These are phyloP conservation scores for Firmiana major DNA, from an alignment of 345 rosid species.

Conservation along the genomic window DNA sequence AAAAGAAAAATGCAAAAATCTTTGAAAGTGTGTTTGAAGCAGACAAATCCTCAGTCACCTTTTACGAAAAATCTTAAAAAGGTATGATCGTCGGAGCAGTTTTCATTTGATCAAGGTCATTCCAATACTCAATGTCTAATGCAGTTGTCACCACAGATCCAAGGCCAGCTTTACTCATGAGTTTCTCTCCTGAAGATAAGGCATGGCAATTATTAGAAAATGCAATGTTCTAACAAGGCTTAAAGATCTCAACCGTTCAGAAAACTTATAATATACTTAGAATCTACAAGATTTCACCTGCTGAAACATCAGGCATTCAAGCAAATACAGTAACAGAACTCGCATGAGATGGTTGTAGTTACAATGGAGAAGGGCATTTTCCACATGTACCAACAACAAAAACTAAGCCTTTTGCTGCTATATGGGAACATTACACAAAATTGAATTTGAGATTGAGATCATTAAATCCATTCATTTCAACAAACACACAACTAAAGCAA, in stretches of 20 bases:
- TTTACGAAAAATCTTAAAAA: too few relatives aligned
- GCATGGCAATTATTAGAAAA: neutral
- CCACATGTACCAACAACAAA: neutral
- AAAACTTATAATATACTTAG: neutral
- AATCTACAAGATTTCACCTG: neutral
- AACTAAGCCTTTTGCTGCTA: neutral
- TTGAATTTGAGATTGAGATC: neutral
- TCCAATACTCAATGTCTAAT: neutral
- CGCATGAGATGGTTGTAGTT: neutral
- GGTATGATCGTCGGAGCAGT: neutral
- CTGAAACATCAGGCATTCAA: neutral
- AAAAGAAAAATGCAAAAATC: too few relatives aligned
- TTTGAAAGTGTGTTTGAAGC: too few relatives aligned
- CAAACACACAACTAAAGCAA: too few relatives aligned
- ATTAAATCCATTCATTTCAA: too few relatives aligned
- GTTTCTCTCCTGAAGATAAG: constrained; percentile 11
- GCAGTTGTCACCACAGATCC: neutral
- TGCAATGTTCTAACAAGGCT: neutral
- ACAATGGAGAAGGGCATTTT: neutral
- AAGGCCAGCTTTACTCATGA: neutral
- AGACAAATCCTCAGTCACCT: neutral
- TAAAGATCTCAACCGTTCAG: neutral
- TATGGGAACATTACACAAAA: neutral
- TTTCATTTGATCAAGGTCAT: neutral
- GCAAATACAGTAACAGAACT: neutral